Evolutionary conservation across 768 basidiomycete genomes (phyloP), one percentile per base, ranked within the genome.

Genomic region (Leucocoprinus sp.): DNA sequence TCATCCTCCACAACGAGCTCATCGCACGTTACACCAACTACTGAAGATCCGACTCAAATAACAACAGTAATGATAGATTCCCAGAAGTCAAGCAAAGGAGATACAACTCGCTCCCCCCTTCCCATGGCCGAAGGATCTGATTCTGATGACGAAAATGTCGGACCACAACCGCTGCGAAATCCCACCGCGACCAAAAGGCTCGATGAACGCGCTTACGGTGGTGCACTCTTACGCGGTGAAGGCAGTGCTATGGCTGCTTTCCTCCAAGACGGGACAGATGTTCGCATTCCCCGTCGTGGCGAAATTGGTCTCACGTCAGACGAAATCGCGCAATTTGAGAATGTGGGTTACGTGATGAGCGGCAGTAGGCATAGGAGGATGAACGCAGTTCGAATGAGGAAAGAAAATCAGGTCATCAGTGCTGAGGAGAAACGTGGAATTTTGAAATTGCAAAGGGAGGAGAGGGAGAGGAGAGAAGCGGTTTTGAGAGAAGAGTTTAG

Each of bases 381-480:
- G 96, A 99, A 98, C 55, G 95, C 96, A 0, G 95, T 99, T 35
- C 87, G 96, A 50, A 88, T 99, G 81, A 72, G 95, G 59, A 98
- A 98, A 73, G 96, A 99, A 71, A 97, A 99, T 68, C 96, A 99
- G 67, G 93, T 98, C 52, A 99, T 99, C 60, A 90, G 85, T 56
- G 93, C 95, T 1, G 96, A 98, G 66, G 96, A 99, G 74, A 98
- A 98, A 74, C 69, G 96, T 26, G 89, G 91, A 27, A 93, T 98
- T 48, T 60, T 98, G 60, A 95, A 96, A 66, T 57, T 97, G 63
- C 95, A 97, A 66, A 85, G 72, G 60, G 95, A 97, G 62, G 96
- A 99, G 68, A 79, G 86, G 62, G 82, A 84, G 64, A 80, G 93
- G 66, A 76, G 91, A 56, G 96, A 99, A 66, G 71, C 83, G 5